Conservation (phyloP, 306 rosid genomes). For the Pterocarpus macrocarpus region DNA sequence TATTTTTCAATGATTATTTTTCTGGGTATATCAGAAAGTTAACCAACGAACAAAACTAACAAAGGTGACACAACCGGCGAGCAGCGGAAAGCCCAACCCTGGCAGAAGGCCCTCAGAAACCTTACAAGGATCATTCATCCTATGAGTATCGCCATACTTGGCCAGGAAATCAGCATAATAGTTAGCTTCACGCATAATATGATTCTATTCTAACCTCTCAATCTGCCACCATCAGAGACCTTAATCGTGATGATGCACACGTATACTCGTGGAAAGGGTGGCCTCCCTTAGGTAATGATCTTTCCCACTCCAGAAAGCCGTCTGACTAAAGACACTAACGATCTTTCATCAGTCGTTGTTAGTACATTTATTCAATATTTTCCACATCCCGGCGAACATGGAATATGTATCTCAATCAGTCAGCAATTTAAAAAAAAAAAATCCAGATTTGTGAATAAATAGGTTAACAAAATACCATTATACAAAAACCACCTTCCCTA, state of each 20-base stretch:
- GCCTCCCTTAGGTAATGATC: neutral
- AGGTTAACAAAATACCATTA: neutral
- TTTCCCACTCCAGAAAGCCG: neutral
- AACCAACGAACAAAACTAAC: neutral
- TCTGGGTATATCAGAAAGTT: neutral
- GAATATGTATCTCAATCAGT: neutral
- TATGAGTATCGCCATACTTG: too few relatives aligned
- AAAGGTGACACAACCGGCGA: too few relatives aligned
- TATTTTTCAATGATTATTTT: neutral
- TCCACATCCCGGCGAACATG: neutral
- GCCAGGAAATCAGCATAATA: too few relatives aligned
- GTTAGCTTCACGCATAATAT: neutral
- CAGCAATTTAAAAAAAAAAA: neutral
- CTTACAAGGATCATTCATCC: too few relatives aligned
- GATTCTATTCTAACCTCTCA: neutral
- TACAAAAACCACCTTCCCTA: neutral
- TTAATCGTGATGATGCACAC: neutral
- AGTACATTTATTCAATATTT: slow-evolving; percentile 1
- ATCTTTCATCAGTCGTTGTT: neutral
- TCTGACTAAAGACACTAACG: too few relatives aligned
- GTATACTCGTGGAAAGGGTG: neutral
- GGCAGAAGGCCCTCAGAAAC: too few relatives aligned
- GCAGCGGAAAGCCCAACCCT: too few relatives aligned
- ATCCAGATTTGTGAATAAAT: neutral
- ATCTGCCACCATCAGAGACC: neutral